phyloP scores from a whole-genome alignment of 768 basidiomycete genomes.

The Pisolithus tinctorius region DNA sequence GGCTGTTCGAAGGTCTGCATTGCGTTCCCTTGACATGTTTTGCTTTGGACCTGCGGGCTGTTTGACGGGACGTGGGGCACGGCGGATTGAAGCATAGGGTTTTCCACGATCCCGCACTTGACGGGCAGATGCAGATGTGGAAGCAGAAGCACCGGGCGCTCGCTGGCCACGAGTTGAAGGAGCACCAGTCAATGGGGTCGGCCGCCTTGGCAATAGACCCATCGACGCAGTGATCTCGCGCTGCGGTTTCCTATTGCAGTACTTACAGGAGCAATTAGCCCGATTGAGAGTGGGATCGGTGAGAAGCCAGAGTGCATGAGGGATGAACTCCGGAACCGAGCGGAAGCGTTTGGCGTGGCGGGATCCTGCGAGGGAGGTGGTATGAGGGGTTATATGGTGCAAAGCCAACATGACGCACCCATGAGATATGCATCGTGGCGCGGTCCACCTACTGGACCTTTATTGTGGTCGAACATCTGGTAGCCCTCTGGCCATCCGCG shows the following conservation, averaged over 20 bases:
- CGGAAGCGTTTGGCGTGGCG: conserved; percentile 50
- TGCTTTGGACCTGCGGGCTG: conserved; percentile 34
- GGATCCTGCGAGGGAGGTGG: conserved; percentile 29
- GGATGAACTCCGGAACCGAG: conserved; percentile 79
- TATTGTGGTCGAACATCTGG: conserved; percentile 67
- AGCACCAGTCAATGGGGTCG: conserved; percentile 26
- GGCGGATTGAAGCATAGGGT: conserved; percentile 38
- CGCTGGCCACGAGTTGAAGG: conserved; percentile 14
- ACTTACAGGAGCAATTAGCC: conserved; percentile 64
- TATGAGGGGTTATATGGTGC: background rate
- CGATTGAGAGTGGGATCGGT: conserved; percentile 42
- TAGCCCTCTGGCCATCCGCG: conserved; percentile 63
- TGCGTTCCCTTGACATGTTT: conserved; percentile 54
- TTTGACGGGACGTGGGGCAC: conserved; percentile 29
- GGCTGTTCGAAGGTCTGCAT: conserved; percentile 56
- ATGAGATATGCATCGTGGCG: conserved; percentile 76
- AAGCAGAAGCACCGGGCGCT: conserved; percentile 14
- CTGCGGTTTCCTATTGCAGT: conserved; percentile 65
- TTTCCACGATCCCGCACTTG: conserved; percentile 19
- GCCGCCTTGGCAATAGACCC: conserved; percentile 33
- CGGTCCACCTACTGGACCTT: conserved; percentile 46
- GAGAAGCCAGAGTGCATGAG: conserved; percentile 78
- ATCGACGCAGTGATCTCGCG: conserved; percentile 61
- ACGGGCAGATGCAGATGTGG: conserved; percentile 5
- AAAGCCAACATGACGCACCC: conserved; percentile 36